Conservation (phyloP, 768 basidiomycete genomes). For the Mycena vitilis region DNA sequence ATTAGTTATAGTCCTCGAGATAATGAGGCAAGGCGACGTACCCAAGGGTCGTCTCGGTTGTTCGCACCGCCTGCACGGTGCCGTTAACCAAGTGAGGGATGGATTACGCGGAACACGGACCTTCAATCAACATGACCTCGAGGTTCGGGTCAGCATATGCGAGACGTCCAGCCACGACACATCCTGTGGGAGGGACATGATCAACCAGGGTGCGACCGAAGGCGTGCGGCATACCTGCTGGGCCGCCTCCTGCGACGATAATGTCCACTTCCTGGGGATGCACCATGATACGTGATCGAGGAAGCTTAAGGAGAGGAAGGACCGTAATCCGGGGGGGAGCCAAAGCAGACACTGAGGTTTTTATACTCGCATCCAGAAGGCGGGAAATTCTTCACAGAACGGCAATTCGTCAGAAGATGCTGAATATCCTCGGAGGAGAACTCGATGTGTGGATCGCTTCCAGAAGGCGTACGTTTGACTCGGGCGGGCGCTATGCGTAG, state of each 20-base stretch:
- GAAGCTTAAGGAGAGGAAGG: background rate
- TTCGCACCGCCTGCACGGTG: conserved; percentile 65
- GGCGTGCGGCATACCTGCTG: conserved; percentile 57
- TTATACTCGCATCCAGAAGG: conserved; percentile 21
- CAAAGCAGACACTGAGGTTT: conserved; percentile 1
- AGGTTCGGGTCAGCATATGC: conserved; percentile 79
- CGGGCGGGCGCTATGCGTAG: too few species aligned
- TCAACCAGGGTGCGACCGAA: too few species aligned
- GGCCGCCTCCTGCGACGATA: conserved; percentile 77
- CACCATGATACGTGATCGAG: conserved; percentile 46
- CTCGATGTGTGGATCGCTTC: conserved; percentile 16
- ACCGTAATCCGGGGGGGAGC: conserved; percentile 20
- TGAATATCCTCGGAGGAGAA: conserved; percentile 6
- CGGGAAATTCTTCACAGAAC: conserved; percentile 25
- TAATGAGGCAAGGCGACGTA: background rate
- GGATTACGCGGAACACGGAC: conserved; percentile 43
- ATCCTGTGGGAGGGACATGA: conserved; percentile 50
- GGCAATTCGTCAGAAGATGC: conserved; percentile 32
- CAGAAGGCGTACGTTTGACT: background rate
- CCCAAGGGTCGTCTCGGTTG: conserved; percentile 82
- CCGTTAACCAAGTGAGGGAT: background rate
- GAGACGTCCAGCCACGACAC: conserved; percentile 75
- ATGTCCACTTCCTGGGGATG: conserved; percentile 81
- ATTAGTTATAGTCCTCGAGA: background rate
- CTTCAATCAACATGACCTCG: conserved; percentile 83